These are phyloP conservation scores for Stephania yunnanensis DNA, from an alignment of 164 flowering plant species.

Conservation along the genomic window DNA sequence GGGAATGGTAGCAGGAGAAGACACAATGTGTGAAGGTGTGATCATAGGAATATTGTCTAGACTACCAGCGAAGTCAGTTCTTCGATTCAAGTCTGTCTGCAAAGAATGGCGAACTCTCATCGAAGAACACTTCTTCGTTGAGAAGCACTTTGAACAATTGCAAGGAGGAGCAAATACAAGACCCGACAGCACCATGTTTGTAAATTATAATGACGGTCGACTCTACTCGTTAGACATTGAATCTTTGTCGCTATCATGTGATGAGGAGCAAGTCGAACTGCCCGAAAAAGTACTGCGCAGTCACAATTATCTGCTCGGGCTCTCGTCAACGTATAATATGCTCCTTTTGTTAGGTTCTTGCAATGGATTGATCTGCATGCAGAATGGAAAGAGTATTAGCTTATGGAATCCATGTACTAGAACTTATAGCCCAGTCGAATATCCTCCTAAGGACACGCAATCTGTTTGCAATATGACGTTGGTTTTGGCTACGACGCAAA, in stretches of 20 bases:
- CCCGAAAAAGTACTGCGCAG: too few relatives aligned
- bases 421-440: background rate
- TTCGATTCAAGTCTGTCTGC: background rate
- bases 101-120: background rate
- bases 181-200: too few relatives aligned
- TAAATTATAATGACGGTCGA: too few relatives aligned
- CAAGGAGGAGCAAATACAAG: too few relatives aligned
- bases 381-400: background rate
- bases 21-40: background rate
- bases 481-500: constrained; percentile 6
- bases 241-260: too few relatives aligned
- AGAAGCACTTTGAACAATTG: background rate
- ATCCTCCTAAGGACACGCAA: background rate
- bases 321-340: too few relatives aligned
- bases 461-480: background rate
- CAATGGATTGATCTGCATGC: background rate
- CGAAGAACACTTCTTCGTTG: background rate
- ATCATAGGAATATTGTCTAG: background rate
- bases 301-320: too few relatives aligned
- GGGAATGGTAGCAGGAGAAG: too few relatives aligned
- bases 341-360: background rate
- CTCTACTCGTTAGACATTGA: too few relatives aligned
- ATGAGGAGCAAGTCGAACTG: too few relatives aligned
- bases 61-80: background rate
- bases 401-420: background rate